phyloP scores from a whole-genome alignment of 495 filamentous ascomycete genomes.

The Sphaerosporella brunnea region DNA sequence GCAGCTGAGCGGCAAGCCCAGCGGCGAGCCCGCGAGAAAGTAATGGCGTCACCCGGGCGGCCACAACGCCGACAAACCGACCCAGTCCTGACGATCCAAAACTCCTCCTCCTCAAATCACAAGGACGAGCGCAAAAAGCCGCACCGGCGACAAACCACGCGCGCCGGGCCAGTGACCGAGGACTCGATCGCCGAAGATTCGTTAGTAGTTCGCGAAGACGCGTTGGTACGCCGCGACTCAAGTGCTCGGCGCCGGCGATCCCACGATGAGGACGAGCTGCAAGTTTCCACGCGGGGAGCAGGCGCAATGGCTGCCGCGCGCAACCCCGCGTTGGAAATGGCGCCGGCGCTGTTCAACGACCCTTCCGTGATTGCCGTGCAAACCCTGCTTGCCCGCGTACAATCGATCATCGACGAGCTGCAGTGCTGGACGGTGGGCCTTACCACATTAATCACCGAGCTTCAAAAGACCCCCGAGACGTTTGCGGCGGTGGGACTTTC shows the following conservation, averaged over 20 bases:
- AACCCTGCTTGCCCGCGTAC: conserved; percentile 15
- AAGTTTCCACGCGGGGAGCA: neutral
- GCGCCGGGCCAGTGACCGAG: too few species aligned
- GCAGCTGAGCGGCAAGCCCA: conserved; percentile 13
- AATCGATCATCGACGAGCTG: conserved; percentile 23
- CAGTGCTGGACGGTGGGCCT: conserved; percentile 20
- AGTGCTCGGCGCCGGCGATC: neutral
- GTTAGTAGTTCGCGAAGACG: neutral
- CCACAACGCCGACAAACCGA: too few species aligned
- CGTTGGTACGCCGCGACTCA: neutral
- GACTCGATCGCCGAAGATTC: neutral
- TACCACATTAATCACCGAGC: conserved; percentile 59
- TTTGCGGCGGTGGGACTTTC: conserved; percentile 88
- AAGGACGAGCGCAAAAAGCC: too few species aligned
- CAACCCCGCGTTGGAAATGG: conserved; percentile 16
- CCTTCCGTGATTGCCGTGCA: conserved; percentile 9
- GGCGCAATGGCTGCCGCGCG: conserved; percentile 6
- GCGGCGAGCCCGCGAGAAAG: conserved; percentile 12
- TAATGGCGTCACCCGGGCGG: too few species aligned
- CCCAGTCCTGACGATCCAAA: too few species aligned
- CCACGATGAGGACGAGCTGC: neutral
- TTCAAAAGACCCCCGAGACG: conserved; percentile 81
- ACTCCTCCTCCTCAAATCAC: too few species aligned
- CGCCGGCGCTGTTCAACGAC: conserved; percentile 14
- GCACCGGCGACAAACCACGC: too few species aligned